Evolutionary conservation across 2,329 filamentous ascomycete species (phyloP).

Genomic region (Colletotrichum salicis): DNA sequence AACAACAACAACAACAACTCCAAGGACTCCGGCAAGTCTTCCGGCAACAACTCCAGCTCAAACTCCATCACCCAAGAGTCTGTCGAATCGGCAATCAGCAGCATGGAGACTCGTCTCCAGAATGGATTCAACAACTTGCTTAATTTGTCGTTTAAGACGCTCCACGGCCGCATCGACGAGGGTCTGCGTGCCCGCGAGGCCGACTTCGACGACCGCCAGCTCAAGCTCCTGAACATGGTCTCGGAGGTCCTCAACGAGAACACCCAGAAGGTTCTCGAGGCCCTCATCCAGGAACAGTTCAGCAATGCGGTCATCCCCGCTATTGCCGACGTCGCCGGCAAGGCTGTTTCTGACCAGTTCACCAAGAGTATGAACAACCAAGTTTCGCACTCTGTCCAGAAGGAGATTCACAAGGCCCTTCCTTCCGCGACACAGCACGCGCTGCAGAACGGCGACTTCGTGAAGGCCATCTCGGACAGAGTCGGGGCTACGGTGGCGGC

Average conservation of each 20-base stretch:
- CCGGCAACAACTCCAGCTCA: slow-evolving; percentile 41
- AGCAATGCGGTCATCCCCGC: slow-evolving; percentile 80
- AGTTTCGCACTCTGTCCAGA: slow-evolving; percentile 73
- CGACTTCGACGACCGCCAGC: slow-evolving; percentile 63
- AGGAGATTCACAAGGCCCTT: slow-evolving; percentile 77
- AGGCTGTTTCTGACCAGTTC: slow-evolving; percentile 78
- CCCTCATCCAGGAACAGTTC: slow-evolving; percentile 81
- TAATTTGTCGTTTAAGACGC: slow-evolving; percentile 67
- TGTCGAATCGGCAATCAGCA: slow-evolving; percentile 64
- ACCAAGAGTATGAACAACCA: slow-evolving; percentile 73
- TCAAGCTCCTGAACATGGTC: slow-evolving; percentile 66
- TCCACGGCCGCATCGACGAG: slow-evolving; percentile 72
- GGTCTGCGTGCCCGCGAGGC: slow-evolving; percentile 67
- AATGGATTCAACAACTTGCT: slow-evolving; percentile 62
- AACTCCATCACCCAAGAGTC: slow-evolving; percentile 54
- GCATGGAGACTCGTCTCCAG: slow-evolving; percentile 63
- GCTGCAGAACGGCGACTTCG: slow-evolving; percentile 78
- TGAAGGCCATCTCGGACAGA: slow-evolving; percentile 78
- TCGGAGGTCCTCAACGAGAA: slow-evolving; percentile 71
- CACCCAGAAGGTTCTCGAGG: slow-evolving; percentile 77
- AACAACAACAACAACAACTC: slow-evolving; percentile 43
- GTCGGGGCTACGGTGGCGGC: slow-evolving; percentile 74
- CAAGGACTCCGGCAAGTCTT: slow-evolving; percentile 48
- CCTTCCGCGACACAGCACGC: slow-evolving; percentile 74
- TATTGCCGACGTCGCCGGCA: slow-evolving; percentile 73